Evolutionary conservation across 768 basidiomycete species (phyloP).

Genomic region (Pleurotus tuoliensis): DNA sequence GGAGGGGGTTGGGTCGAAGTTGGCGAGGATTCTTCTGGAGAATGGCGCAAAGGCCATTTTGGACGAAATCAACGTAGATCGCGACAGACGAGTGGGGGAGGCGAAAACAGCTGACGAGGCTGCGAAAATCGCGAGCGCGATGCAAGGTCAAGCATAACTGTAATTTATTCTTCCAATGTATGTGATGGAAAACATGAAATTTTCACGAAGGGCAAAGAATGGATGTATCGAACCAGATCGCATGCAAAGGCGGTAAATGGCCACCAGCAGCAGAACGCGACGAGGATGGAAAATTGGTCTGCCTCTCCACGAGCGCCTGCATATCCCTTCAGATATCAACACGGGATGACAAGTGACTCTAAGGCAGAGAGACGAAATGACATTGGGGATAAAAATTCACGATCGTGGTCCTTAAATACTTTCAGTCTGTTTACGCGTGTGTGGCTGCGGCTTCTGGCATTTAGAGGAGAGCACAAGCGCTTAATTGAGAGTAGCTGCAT

Average conservation of each 20-base stretch:
- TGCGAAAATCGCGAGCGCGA: neutral
- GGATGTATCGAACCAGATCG: constrained; percentile 27
- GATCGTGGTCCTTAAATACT: too few species aligned
- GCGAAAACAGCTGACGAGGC: constrained; percentile 30
- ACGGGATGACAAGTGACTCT: constrained; percentile 66
- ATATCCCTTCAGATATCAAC: constrained; percentile 33
- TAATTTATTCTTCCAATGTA: neutral
- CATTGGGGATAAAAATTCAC: neutral
- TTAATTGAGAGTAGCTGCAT: too few species aligned
- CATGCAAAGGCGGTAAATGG: constrained; percentile 19
- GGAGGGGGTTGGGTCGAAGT: constrained; percentile 59
- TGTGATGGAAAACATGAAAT: neutral
- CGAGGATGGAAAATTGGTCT: constrained; percentile 35
- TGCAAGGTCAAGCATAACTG: neutral
- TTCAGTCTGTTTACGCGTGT: too few species aligned
- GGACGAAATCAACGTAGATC: constrained; percentile 75
- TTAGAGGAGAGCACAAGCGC: too few species aligned
- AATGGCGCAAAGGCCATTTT: constrained; percentile 77
- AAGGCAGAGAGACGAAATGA: constrained; percentile 29
- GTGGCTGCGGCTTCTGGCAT: too few species aligned
- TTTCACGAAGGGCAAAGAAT: neutral
- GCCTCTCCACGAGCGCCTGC: constrained; percentile 71
- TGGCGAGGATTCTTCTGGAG: constrained; percentile 64
- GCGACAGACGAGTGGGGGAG: constrained; percentile 43
- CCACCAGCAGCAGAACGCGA: constrained; percentile 16